Conservation (phyloP, 768 basidiomycete genomes). For the Mycena vitilis region DNA sequence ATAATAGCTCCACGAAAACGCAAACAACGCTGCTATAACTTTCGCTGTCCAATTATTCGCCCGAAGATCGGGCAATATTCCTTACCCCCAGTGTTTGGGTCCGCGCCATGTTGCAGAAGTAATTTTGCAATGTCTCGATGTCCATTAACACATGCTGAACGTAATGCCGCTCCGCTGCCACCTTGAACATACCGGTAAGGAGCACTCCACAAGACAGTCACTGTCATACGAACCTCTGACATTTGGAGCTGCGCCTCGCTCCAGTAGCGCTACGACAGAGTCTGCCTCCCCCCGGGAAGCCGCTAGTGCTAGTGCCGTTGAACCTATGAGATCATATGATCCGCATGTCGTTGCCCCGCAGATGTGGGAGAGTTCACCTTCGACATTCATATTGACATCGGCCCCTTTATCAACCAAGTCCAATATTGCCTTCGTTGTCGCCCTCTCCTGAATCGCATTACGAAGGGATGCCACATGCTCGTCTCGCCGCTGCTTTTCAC, state of each 20-base stretch:
- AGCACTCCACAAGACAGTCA: background rate
- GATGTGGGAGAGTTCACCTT: background rate
- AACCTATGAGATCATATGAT: background rate
- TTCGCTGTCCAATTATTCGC: too few species aligned
- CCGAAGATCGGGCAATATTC: too few species aligned
- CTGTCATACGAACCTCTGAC: background rate
- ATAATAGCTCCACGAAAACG: too few species aligned
- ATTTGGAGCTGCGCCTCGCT: background rate
- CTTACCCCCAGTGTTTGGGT: too few species aligned
- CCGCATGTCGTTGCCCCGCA: background rate
- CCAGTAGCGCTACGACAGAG: background rate
- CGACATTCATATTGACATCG: background rate
- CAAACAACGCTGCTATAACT: too few species aligned
- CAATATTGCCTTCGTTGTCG: background rate
- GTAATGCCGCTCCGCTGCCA: background rate
- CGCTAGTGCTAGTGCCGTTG: constrained; percentile 1
- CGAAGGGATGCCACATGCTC: background rate
- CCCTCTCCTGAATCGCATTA: background rate
- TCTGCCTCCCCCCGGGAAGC: background rate
- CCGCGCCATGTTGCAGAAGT: too few species aligned
- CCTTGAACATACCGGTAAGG: background rate
- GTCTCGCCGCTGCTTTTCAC: background rate
- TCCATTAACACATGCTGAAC: too few species aligned
- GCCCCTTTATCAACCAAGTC: background rate
- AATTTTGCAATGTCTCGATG: too few species aligned